A percentile compares a stretch with the other conserved stretches of the same genome.
Evolutionary conservation across 1,284 basidiomycete species (phyloP).

Genomic region (Papiliotrema laurentii): DNA sequence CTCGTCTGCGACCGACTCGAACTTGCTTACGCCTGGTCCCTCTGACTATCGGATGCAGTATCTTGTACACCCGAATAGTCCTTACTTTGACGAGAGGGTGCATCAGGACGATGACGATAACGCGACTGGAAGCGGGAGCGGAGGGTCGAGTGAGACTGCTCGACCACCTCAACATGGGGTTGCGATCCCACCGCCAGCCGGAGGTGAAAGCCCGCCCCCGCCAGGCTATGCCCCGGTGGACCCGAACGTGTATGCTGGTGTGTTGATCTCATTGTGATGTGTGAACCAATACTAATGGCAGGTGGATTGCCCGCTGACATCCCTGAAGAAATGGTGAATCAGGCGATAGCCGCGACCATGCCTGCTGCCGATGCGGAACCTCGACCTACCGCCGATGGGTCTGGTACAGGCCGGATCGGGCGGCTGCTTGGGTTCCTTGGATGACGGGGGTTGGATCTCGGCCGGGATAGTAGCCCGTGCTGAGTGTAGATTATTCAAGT

Average conservation of each 20-base stretch:
- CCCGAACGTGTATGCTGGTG: constrained; percentile 44
- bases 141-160: constrained; percentile 32
- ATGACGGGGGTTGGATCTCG: no score
- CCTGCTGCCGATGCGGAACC: constrained; percentile 6
- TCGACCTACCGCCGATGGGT: not conserved
- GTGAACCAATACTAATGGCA: constrained; percentile 7
- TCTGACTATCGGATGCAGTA: constrained; percentile 54
- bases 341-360: constrained; percentile 48
- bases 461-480: no score
- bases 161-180: constrained; percentile 11
- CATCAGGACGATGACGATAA: constrained; percentile 9
- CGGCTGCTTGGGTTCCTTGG: no score
- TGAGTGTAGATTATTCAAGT: no score
- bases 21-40: constrained; percentile 55
- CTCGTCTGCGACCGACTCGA: constrained; percentile 45
- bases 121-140: constrained; percentile 16
- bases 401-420: no score
- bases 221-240: constrained; percentile 49
- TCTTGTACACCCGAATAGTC: constrained; percentile 23
- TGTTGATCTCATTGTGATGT: constrained; percentile 4
- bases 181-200: not conserved
- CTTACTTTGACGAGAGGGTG: constrained; percentile 30
- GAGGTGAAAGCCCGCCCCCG: constrained; percentile 26
- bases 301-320: constrained; percentile 47
- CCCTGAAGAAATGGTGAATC: constrained; percentile 47